phyloP scores from a whole-genome alignment of 768 basidiomycete species.

The Panaeolus papilionaceus region DNA sequence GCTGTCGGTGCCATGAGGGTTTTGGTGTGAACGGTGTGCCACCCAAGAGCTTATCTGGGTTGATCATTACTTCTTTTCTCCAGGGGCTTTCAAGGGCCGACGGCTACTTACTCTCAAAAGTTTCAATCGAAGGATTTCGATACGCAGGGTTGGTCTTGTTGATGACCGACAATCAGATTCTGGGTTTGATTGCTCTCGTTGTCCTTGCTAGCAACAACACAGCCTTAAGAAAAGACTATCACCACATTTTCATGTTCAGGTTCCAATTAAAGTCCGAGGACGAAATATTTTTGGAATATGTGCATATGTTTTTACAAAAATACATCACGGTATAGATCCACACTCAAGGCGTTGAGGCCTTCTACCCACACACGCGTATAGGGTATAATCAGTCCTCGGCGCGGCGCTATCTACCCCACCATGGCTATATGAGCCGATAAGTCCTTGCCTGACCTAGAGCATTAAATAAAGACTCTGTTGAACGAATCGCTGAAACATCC shows the following conservation, averaged over 20 bases:
- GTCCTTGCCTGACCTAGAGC: conserved; percentile 53
- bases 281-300: neutral
- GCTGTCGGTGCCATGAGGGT: conserved; percentile 1
- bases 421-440: conserved; percentile 35
- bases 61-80: neutral
- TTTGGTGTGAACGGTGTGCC: neutral
- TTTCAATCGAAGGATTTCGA: neutral
- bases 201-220: neutral
- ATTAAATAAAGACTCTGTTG: conserved; percentile 52
- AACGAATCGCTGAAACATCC: conserved; percentile 56
- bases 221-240: neutral
- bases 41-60: neutral
- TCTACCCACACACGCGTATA: conserved; percentile 21
- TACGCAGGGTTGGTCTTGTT: neutral
- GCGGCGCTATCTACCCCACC: conserved; percentile 28
- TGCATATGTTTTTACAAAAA: neutral
- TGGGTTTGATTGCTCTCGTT: neutral
- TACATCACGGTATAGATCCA: conserved; percentile 17
- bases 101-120: neutral
- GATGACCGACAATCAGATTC: conserved; percentile 3
- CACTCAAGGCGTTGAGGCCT: conserved; percentile 60
- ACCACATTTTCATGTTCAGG: neutral
- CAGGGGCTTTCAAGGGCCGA: neutral
- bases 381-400: conserved; percentile 14
- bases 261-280: neutral